Base-by-base conservation (phyloP, 805 yeast species). In the Saturnispora gosingensis region DNA sequence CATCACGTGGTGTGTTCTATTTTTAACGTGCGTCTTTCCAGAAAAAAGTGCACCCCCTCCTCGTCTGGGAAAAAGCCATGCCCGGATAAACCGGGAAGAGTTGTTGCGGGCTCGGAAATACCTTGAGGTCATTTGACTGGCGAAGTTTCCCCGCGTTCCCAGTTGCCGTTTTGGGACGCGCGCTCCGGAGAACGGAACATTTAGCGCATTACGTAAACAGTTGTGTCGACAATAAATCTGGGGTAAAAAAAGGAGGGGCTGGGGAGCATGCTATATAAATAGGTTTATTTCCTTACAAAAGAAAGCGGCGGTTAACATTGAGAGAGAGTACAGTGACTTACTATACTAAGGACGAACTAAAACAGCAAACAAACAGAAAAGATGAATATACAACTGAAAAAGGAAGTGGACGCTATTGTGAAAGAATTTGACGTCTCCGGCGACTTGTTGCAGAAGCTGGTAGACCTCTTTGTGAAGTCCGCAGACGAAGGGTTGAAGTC, bases 401-500 rank as follows among this genome's bases (percentile, higher is more conserved):
- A 46, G n/a, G 58, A 53, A 42, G 64, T 65, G 27, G 59, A 63
- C 15, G 49, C 56, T 22, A 67, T 78, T 22, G 72, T 67, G 15
- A 54, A 66, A 16, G 70, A 70, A 39, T 78, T 77, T 57, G 61
- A 64, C 1, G 67, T 79, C 10, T 64, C 71, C 35, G 66, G 69
- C 50, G 75, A 73, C 10, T 69, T 68, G 34, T 67, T 80, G 48
- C 60, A 66, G 38, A 65, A 68, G 48, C 81, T 80, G 25, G 78
- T 81, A 1, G 74, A 75, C 20, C 70, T 74, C 51, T 86, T 85
- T 67, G 74, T 78, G 46, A 71, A 76, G 53, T 74, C 80, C 10
- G 83, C 86, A 74, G 76, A 80, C 47, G 66, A 67, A 32, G 93
- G 91, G 3, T 67, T 85, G 46, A 61, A 66, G 2, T 43, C 48